Base-by-base conservation (phyloP, 345 rosid genomes). In the Citrus inodora region DNA sequence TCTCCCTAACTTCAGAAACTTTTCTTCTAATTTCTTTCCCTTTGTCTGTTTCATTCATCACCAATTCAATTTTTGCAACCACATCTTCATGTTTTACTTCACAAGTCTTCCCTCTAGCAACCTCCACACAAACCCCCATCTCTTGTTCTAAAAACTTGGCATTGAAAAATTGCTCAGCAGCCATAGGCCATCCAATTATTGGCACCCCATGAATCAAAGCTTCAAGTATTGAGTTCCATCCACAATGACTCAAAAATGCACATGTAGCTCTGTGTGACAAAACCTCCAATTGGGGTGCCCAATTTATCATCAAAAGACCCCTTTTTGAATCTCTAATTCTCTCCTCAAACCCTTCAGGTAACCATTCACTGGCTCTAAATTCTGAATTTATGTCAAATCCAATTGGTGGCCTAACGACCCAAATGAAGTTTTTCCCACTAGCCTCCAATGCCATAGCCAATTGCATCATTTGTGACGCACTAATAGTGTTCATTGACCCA, bases 21-120 rank as follows among this genome's bases (percentile, higher is more conserved):
- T 69, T 89, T 27, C 71, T 84, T 78, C 84, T 89, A 78, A 90
- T 87, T 67, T 79, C 85, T 80, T 35, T 71, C 63, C 93, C 91
- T 53, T 80, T 85, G 65, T 71, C 86, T 7, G 80, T 85, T 32
- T 86, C 88, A 33, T 78, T 83, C 96, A 82, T 89, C 73, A 84
- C 93, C 89, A 81, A 16, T 17, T 81, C 85, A 53, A 91, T 87
- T 80, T 86, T 90, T 5, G 56, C 69, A 72, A 67, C 85, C 35
- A 91, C 55, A 21, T 82, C 88, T 63, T 87, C 86, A 13, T 46
- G 51, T 46, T 19, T 81, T 71, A 87, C 86, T 19, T 61, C 84
- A 58, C 75, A 62, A 0, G 3, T 64, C 28, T 58, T 80, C 46
- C 87, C 87, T 80, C 80, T 74, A 0, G 81, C 86, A 14, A 83